Percentiles rank a stretch among this genome's conserved stretches.
Evolutionary conservation across 805 yeast genomes (phyloP).

Genomic region (Dipodascopsis tothii): DNA sequence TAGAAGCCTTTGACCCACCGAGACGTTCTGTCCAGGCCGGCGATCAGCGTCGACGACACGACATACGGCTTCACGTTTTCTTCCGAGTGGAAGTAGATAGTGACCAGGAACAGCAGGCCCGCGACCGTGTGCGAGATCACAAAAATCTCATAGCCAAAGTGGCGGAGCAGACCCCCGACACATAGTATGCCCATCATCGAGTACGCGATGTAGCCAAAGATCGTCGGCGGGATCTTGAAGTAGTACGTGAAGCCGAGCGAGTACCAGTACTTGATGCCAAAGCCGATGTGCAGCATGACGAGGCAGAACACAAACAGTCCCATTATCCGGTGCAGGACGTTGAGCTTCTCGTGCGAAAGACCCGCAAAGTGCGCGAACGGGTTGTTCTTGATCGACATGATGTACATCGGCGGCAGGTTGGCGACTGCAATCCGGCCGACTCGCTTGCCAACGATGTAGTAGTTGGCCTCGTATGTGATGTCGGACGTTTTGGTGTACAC

Average conservation of each 20-base stretch:
- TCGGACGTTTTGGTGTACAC: conserved; percentile 34
- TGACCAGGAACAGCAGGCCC: too few relatives aligned
- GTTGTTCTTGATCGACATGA: conserved; percentile 38
- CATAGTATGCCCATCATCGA: conserved; percentile 34
- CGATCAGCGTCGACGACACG: too few relatives aligned
- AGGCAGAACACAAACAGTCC: conserved; percentile 37
- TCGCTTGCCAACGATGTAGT: conserved; percentile 39
- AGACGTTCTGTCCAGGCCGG: too few relatives aligned
- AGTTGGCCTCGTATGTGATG: conserved; percentile 35
- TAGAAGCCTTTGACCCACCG: too few relatives aligned
- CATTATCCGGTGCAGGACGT: conserved; percentile 40
- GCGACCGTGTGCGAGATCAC: too few relatives aligned
- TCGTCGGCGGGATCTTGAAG: conserved; percentile 43
- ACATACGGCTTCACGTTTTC: too few relatives aligned
- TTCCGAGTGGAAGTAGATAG: too few relatives aligned
- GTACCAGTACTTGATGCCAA: conserved; percentile 38
- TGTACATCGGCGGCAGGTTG: conserved; percentile 35
- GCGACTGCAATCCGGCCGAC: conserved; percentile 38
- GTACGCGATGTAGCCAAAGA: conserved; percentile 46
- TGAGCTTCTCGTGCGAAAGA: conserved; percentile 36
- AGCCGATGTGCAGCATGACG: conserved; percentile 34
- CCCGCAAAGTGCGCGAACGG: conserved; percentile 38
- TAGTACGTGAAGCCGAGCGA: conserved; percentile 34
- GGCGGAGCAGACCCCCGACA: conserved; percentile 32
- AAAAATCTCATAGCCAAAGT: too few relatives aligned